phyloP scores from a whole-genome alignment of 2,329 filamentous ascomycete species.

The Zarea fungicola region DNA sequence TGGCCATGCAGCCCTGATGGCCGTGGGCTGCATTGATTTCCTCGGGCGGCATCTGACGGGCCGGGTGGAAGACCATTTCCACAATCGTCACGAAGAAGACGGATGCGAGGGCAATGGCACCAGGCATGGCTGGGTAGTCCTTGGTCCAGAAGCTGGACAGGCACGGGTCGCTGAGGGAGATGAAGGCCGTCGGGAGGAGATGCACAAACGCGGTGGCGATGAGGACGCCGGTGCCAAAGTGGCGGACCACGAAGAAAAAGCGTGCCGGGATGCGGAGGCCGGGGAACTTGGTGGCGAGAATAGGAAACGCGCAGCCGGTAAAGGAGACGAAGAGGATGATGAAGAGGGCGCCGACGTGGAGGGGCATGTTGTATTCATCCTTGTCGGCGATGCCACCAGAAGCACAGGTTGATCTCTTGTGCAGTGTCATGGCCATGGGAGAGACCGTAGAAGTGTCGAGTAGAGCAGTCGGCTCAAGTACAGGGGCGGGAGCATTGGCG shows the following conservation, averaged over 20 bases:
- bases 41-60: slow-evolving; percentile 25
- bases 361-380: slow-evolving; percentile 48
- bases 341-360: slow-evolving; percentile 54
- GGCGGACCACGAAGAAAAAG: slow-evolving; percentile 54
- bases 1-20: slow-evolving; percentile 19
- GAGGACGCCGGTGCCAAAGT: slow-evolving; percentile 74
- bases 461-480: slow-evolving; percentile 8
- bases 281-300: slow-evolving; percentile 48
- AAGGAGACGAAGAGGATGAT: slow-evolving; percentile 44
- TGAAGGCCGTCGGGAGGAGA: slow-evolving; percentile 61
- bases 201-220: slow-evolving; percentile 77
- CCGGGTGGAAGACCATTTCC: slow-evolving; percentile 61
- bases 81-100: slow-evolving; percentile 75
- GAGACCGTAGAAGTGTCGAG: background rate
- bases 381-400: slow-evolving; percentile 24
- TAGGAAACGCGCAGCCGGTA: slow-evolving; percentile 47
- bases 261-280: slow-evolving; percentile 47
- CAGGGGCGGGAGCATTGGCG: background rate
- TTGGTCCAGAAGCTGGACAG: slow-evolving; percentile 71
- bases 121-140: slow-evolving; percentile 71
- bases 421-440: slow-evolving; percentile 15
- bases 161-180: slow-evolving; percentile 58
- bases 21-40: slow-evolving; percentile 5
- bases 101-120: slow-evolving; percentile 72
- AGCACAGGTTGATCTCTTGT: slow-evolving; percentile 26